Evolutionary conservation across 768 basidiomycete genomes (phyloP), one percentile per base, ranked within the genome.

Genomic region (Strobilomyces dryophilus): DNA sequence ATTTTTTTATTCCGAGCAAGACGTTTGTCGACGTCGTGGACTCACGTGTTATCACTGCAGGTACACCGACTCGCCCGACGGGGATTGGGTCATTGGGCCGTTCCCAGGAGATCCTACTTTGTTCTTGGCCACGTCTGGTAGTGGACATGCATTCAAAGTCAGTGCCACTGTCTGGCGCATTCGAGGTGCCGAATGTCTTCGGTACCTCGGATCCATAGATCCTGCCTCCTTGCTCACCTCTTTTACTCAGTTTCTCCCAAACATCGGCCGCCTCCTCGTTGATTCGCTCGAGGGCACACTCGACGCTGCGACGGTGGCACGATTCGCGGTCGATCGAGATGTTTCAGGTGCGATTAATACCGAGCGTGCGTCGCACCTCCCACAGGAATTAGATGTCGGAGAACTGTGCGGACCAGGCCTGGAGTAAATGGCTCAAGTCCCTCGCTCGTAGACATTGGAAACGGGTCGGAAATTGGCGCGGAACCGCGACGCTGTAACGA

Each of bases 21-120:
- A 32, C 6, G 14, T 26, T 39, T 20, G 2, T 21, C 26, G 34
- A 17, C 21, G 12, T 21, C 17, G 3, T 20, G 35, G 11, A 24
- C 54, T 60, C 17, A 60, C n/a, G 24, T 24, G 1, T 32, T 11
- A 36, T 18, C 5, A 21, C 1, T 29, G 8, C 57, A 94, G 92
- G 92, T 98, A 98, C 66, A 86, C 86, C 21, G 95, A 97, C 61
- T 83, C 92, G 5, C 78, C 84, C 1, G 88, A 94, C 62, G 85
- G 83, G 4, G 80, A 98, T 68, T 98, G 92, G 91, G 73, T 97
- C 40, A 91, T 98, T 58, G 90, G 93, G 24, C 81, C 87, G 58
- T 77, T 78, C 24, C 82, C 83, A 0, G 66, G 68, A 14, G 77
- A 85, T 58, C 69, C 73, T 24, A 79, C 79, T 7, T 65, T 98